These are phyloP conservation scores for Penicillium longicatenatum DNA, from an alignment of 495 filamentous ascomycete genomes.

Conservation along the genomic window DNA sequence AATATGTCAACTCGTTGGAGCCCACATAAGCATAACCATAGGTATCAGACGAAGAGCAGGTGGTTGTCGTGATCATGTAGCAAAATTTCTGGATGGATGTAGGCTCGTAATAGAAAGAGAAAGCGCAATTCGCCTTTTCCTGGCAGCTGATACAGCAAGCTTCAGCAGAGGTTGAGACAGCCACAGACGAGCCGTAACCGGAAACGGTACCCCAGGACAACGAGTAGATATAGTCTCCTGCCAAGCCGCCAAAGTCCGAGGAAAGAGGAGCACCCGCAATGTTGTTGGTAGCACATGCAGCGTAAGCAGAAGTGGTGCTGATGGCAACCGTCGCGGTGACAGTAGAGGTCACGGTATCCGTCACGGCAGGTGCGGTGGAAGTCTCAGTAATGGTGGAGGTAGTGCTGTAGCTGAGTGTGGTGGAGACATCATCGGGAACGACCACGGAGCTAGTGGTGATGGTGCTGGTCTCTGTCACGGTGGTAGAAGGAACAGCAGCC, in stretches of 20 bases:
- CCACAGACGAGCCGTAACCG: background rate
- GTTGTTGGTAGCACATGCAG: slow-evolving; percentile 12
- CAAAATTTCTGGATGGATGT: background rate
- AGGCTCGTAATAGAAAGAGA: background rate
- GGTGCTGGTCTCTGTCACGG: slow-evolving; percentile 9
- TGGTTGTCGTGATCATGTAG: background rate
- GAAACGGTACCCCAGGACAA: background rate
- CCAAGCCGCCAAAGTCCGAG: slow-evolving; percentile 6
- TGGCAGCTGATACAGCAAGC: background rate
- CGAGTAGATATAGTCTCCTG: background rate
- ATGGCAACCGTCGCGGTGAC: slow-evolving; percentile 1
- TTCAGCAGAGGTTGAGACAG: background rate
- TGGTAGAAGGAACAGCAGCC: slow-evolving; percentile 1
- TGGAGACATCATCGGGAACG: slow-evolving; percentile 8
- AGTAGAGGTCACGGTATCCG: slow-evolving; percentile 4
- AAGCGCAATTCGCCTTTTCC: background rate
- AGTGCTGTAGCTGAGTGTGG: slow-evolving; percentile 12
- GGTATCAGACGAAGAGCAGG: background rate
- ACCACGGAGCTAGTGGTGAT: slow-evolving; percentile 8
- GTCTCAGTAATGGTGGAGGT: slow-evolving; percentile 10
- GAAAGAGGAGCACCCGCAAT: slow-evolving; percentile 8
- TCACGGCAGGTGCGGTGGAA: background rate
- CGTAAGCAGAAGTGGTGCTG: background rate
- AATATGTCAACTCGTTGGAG: background rate
- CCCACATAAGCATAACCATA: background rate